Evolutionary conservation across 495 filamentous ascomycete genomes (phyloP), one percentile per base, ranked within the genome.

Genomic region (Aspergillus egyptiacus): DNA sequence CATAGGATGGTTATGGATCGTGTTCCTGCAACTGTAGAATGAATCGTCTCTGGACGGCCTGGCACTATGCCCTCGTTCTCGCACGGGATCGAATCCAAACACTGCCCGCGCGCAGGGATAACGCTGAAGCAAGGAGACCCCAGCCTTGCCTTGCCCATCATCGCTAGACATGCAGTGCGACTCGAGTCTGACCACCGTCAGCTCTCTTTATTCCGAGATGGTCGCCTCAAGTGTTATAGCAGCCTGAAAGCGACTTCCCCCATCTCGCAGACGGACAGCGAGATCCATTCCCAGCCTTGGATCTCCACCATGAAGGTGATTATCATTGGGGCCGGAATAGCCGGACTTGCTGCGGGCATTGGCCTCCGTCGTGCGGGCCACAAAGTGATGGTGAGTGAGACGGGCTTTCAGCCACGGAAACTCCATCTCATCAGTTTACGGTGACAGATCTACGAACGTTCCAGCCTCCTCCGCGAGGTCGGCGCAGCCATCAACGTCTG

Each of bases 401-500:
- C 10, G 17, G 18, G 3, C 7, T 0, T 2, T 11, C 10, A 23
- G 2, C 19, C 7, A 10, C 1, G 3, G 6, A 18, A 14, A 6
- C 6, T n/a, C 2, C 31, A 19, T 5, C 45, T 38, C 14, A 38
- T 24, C n/a, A 6, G n/a, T 10, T 0, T 6, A n/a, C n/a, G n/a
- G n/a, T 5, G 0, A 0, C n/a, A 49, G 46, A 30, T 49, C 15
- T 49, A 33, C n/a, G 46, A 49, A n/a, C 46, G 46, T 0, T 49
- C 46, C 2, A 40, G 35, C 28, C 27, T 49, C 13, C 36, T 40
- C 31, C 38, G 39, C 20, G 48, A 50, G 11, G 22, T 43, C n/a
- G 48, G 48, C n/a, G 48, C 48, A 1, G 48, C 48, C 0, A 43
- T 50, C 19, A 42, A 50, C 10, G 13, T 50, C 22, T 42, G 48